Evolutionary conservation across 257 asterid species (phyloP).

Genomic region (Nicotiana attenuata): DNA sequence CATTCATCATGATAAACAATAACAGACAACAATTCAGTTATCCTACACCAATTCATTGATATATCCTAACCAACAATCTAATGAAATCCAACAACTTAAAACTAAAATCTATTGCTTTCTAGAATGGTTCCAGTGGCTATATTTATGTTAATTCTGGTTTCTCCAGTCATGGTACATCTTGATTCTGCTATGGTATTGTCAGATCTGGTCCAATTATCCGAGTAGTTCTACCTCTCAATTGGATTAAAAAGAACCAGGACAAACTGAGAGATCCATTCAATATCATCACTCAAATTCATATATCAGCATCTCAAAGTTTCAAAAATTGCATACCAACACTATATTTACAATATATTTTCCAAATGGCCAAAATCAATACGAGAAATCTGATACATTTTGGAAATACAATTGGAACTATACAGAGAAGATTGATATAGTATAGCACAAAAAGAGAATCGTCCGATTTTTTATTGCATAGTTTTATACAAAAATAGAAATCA

Average conservation of each 20-base stretch:
- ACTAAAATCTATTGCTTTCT: neutral
- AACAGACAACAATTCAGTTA: neutral
- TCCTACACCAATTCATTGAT: neutral
- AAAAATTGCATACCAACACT: neutral
- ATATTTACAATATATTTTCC: too few relatives aligned
- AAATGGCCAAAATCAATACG: too few relatives aligned
- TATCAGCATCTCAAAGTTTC: neutral
- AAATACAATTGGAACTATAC: neutral
- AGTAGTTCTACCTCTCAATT: neutral
- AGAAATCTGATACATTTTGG: too few relatives aligned
- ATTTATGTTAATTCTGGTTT: neutral
- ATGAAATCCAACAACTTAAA: neutral
- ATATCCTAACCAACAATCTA: slow-evolving; percentile 3
- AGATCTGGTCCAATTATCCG: neutral
- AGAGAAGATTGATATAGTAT: neutral
- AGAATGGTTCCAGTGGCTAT: neutral
- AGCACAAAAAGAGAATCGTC: neutral
- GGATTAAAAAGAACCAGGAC: neutral
- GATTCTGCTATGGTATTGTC: neutral
- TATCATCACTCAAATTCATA: slow-evolving; percentile 5
- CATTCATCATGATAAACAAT: neutral
- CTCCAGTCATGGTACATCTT: neutral
- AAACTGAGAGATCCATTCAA: neutral
- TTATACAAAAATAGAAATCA: neutral
- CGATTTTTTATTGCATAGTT: neutral